phyloP scores from a whole-genome alignment of 2,329 filamentous ascomycete species.

The Stachybotrys echinatus region DNA sequence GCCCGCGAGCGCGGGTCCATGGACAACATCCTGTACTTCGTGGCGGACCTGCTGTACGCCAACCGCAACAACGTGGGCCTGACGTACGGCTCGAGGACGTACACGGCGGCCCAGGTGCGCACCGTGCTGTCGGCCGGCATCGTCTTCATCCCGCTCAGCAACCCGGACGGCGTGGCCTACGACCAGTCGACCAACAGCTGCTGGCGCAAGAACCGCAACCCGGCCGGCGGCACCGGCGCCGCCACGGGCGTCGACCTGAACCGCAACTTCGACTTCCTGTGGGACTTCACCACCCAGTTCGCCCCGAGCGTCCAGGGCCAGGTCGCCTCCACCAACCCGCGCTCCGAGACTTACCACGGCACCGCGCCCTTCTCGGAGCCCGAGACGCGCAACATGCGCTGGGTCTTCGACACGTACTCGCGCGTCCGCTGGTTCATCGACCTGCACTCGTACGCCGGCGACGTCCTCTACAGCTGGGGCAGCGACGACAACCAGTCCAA shows the following conservation, averaged over 20 bases:
- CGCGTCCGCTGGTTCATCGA: conserved; percentile 50
- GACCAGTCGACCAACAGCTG: conserved; percentile 39
- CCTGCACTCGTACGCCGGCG: conserved; percentile 43
- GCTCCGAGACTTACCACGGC: conserved; percentile 40
- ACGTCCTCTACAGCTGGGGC: conserved; percentile 49
- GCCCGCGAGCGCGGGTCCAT: conserved; percentile 47
- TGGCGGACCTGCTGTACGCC: conserved; percentile 47
- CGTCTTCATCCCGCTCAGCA: conserved; percentile 40
- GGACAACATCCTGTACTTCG: conserved; percentile 50
- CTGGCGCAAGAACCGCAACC: conserved; percentile 48
- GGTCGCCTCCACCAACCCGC: conserved; percentile 27
- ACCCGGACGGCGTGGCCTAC: conserved; percentile 42
- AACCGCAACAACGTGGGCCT: conserved; percentile 40
- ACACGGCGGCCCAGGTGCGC: conserved; percentile 43
- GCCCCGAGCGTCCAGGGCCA: conserved; percentile 27
- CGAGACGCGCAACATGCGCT: conserved; percentile 46
- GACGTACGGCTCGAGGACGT: conserved; percentile 41
- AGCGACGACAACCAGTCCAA: conserved; percentile 42
- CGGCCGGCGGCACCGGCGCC: conserved; percentile 19
- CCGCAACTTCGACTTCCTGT: conserved; percentile 48
- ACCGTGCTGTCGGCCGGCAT: conserved; percentile 43
- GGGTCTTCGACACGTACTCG: conserved; percentile 40
- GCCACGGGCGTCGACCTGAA: conserved; percentile 41
- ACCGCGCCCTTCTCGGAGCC: conserved; percentile 43
- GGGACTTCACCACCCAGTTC: conserved; percentile 43